Evolutionary conservation across 352 stramenopile species (phyloP).

Genomic region (Phytophthora tubulina): DNA sequence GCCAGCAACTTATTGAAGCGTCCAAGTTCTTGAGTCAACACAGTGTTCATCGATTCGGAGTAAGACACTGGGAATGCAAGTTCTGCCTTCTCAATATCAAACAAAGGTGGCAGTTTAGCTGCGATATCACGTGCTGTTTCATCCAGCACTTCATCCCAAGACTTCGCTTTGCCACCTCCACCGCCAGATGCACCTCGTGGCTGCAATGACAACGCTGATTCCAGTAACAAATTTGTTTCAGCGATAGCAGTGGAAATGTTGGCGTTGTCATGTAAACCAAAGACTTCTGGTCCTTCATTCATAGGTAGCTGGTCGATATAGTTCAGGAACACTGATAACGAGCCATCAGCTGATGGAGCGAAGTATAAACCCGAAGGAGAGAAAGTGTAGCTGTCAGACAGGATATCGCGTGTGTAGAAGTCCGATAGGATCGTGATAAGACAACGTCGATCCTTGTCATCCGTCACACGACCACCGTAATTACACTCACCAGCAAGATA

Average conservation of each 20-base stretch:
- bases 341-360: conserved; percentile 54
- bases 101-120: conserved; percentile 69
- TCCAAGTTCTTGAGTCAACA: conserved; percentile 92
- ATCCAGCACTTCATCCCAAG: conserved; percentile 90
- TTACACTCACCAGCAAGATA: conserved; percentile 96
- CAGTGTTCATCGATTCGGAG: conserved; percentile 91
- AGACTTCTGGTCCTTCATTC: conserved; percentile 89
- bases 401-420: conserved; percentile 85
- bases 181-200: conserved; percentile 66
- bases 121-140: conserved; percentile 92
- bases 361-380: conserved; percentile 88
- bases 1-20: conserved; percentile 91
- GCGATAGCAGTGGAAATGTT: conserved; percentile 92
- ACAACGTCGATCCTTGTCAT: conserved; percentile 94
- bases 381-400: conserved; percentile 83
- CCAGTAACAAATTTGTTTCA: conserved; percentile 87
- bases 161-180: conserved; percentile 69
- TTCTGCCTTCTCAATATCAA: conserved; percentile 92
- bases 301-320: conserved; percentile 89
- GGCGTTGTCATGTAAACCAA: conserved; percentile 88
- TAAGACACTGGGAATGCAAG: conserved; percentile 88
- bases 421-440: conserved; percentile 89
- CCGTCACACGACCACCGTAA: conserved; percentile 95
- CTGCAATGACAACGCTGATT: conserved; percentile 92
- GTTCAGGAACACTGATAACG: conserved; percentile 66